phyloP scores from a whole-genome alignment of 208 protist species.

The Trypanosomatidae sp. region DNA sequence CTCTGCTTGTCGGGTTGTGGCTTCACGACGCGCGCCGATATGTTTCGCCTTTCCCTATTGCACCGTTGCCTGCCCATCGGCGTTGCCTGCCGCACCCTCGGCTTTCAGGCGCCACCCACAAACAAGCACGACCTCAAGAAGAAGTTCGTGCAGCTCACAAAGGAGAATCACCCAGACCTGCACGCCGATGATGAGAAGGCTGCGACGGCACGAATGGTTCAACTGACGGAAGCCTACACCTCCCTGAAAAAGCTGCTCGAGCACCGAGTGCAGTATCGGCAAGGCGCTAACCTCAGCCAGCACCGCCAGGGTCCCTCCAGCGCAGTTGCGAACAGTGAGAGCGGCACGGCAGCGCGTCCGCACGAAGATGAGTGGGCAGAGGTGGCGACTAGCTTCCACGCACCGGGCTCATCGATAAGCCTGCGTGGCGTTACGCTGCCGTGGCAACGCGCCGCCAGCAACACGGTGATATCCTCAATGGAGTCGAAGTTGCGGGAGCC shows the following conservation, averaged over 20 bases:
- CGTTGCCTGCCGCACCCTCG: slow-evolving; percentile 59
- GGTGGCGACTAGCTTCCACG: slow-evolving; percentile 51
- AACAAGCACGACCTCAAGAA: slow-evolving; percentile 63
- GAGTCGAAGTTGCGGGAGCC: slow-evolving; percentile 28
- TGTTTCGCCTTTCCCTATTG: slow-evolving; percentile 32
- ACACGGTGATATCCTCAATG: slow-evolving; percentile 16
- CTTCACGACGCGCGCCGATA: slow-evolving; percentile 8
- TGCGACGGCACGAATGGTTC: slow-evolving; percentile 49
- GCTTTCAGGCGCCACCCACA: slow-evolving; percentile 53
- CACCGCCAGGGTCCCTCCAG: not conserved
- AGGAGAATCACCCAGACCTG: slow-evolving; percentile 77
- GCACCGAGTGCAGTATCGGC: slow-evolving; percentile 32
- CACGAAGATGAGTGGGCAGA: slow-evolving; percentile 24
- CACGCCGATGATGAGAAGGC: slow-evolving; percentile 32
- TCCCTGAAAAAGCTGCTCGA: slow-evolving; percentile 61
- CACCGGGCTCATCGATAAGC: slow-evolving; percentile 60
- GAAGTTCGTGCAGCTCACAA: slow-evolving; percentile 67
- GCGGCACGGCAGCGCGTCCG: not conserved
- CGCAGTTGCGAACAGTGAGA: not conserved
- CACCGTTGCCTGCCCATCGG: slow-evolving; percentile 47
- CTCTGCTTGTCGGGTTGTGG: not conserved
- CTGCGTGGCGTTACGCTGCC: slow-evolving; percentile 59
- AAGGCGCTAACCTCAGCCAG: not conserved
- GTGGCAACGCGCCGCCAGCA: slow-evolving; percentile 61
- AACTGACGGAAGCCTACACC: slow-evolving; percentile 72